Base-by-base conservation (phyloP, 176 grass and related monocot genomes). In the Melocanna baccifera region DNA sequence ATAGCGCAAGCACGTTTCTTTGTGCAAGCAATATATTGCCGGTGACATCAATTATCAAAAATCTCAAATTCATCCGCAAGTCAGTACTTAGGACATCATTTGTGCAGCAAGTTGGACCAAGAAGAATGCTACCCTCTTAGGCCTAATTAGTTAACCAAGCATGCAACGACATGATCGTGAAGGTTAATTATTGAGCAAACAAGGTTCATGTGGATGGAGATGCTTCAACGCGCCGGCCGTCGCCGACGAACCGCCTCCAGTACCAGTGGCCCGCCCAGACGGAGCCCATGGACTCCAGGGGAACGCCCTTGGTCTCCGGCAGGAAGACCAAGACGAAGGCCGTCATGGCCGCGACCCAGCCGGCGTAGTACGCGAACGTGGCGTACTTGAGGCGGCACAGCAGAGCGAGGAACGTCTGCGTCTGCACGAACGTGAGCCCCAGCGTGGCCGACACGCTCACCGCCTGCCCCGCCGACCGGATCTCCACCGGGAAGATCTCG, bases 401-500 rank as follows among this genome's bases (percentile, higher is more conserved):
- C 84, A 91, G 81, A 20, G 83, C 68, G 46, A 90, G 86, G 81
- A 90, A 86, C 51, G 65, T 69, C 75, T 92, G 88, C 62, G 93
- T 79, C 71, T 94, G 85, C 23, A 94, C 55, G 92, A 94, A 94
- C 16, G 83, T 94, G 65, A 76, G 62, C 34, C 74, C 89, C 61
- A 94, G 80, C 69, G 81, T 89, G 37, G 88, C 55, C 67, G 89
- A 87, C 51, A 91, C 84, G 62, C 79, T 88, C 65, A 94, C 45
- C 1, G 86, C 87, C 78, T 97, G 92, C 67, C 92, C 94, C 3
- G 94, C 92, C 80, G 92, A 97, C 40, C 92, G 90, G 77, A 97
- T 87, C 77, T 94, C 94, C 53, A 97, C 84, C 5, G 94, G 94
- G 75, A 94, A 97, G 57, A 94, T 97, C 82, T 97, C 92, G 55